Conservation (phyloP, 345 rosid genomes). For the Excoecaria cochinchinensis region DNA sequence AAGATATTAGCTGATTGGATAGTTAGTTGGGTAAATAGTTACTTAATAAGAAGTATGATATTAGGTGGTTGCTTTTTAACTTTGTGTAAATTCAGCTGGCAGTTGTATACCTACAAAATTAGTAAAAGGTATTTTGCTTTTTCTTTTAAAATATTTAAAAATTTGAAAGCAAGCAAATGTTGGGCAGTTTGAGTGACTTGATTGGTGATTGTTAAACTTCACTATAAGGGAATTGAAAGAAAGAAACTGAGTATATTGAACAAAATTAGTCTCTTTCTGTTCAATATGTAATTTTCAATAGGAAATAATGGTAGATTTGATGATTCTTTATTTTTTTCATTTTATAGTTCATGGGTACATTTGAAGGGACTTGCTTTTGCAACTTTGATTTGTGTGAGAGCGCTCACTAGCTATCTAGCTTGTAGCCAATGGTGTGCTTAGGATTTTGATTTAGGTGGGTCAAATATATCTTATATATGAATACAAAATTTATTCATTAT, state of each 20-base stretch:
- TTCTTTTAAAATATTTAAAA: not conserved
- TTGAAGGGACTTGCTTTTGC: not conserved
- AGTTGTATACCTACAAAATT: not conserved
- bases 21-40: not conserved
- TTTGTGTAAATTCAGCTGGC: not conserved
- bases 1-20: too few relatives aligned
- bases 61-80: not conserved
- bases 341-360: not conserved
- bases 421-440: too few relatives aligned
- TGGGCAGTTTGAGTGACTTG: not conserved
- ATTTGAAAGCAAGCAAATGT: not conserved
- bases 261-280: not conserved
- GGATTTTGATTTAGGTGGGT: too few relatives aligned
- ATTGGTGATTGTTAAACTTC: not conserved
- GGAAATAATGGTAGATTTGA: not conserved
- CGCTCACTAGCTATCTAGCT: not conserved
- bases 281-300: not conserved
- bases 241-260: not conserved
- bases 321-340: too few relatives aligned
- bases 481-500: too few relatives aligned
- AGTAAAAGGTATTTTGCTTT: not conserved
- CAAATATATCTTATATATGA: too few relatives aligned
- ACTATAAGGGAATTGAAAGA: not conserved
- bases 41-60: not conserved
- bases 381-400: not conserved